Percentiles rank a stretch among this genome's conserved stretches.
Conservation (phyloP, 345 rosid species). For the Jatropha curcas region DNA sequence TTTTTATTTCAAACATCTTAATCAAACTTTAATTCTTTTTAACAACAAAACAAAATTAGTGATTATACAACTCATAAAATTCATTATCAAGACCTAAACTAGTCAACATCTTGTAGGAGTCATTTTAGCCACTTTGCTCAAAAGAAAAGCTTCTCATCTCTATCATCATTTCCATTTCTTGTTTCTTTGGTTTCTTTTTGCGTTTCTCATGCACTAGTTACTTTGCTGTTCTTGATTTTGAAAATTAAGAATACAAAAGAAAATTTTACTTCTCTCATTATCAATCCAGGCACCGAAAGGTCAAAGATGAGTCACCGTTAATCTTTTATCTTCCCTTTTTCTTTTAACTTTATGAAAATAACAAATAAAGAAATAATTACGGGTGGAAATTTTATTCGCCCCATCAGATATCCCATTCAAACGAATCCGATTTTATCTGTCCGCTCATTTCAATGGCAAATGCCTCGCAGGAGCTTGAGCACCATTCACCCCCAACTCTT, state of each 20-base stretch:
- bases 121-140: constrained; percentile 18
- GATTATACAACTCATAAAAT: neutral
- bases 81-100: constrained; percentile 7
- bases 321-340: neutral
- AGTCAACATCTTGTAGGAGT: constrained; percentile 13
- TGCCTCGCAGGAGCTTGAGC: too few species aligned
- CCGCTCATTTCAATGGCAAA: too few species aligned
- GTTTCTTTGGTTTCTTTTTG: neutral
- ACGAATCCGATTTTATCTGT: too few species aligned
- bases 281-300: constrained; percentile 23
- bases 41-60: constrained; percentile 3
- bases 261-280: too few species aligned
- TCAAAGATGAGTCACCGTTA: neutral
- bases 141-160: neutral
- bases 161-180: neutral
- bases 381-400: too few species aligned
- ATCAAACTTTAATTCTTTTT: constrained; percentile 14
- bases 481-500: too few species aligned
- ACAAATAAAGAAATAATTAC: neutral
- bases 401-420: too few species aligned
- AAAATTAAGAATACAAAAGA: too few species aligned
- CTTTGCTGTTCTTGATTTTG: neutral
- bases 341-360: neutral
- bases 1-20: constrained; percentile 1
- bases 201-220: neutral